These are phyloP conservation scores for Amanita subjunquillea DNA, from an alignment of 768 basidiomycete genomes.

Conservation along the genomic window DNA sequence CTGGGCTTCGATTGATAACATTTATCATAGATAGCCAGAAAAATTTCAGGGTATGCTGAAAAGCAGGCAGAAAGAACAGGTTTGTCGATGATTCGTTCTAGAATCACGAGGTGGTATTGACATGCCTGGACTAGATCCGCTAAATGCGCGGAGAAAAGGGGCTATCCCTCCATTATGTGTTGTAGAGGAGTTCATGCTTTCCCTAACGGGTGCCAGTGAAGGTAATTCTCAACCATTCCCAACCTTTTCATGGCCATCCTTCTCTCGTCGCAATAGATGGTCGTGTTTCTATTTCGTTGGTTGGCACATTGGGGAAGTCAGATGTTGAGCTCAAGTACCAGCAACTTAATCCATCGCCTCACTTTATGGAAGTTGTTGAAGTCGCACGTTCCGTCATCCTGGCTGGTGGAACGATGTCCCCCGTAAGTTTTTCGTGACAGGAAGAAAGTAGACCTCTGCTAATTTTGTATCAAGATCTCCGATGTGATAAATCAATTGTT, in stretches of 20 bases:
- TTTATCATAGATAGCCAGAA: conserved; percentile 46
- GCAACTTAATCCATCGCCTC: conserved; percentile 81
- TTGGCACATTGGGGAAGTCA: conserved; percentile 24
- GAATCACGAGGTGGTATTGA: neutral
- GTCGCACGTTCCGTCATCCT: conserved; percentile 77
- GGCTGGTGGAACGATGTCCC: conserved; percentile 97
- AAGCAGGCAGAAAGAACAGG: conserved; percentile 35
- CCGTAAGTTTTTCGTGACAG: conserved; percentile 38
- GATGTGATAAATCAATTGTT: conserved; percentile 82
- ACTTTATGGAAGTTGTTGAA: conserved; percentile 78
- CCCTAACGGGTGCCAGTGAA: conserved; percentile 70
- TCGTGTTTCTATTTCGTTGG: conserved; percentile 51
- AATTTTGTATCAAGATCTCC: conserved; percentile 52
- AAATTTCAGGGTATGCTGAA: conserved; percentile 81
- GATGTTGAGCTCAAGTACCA: conserved; percentile 78
- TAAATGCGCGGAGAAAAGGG: conserved; percentile 18
- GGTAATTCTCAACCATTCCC: conserved; percentile 27
- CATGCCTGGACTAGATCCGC: neutral
- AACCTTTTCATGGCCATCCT: neutral
- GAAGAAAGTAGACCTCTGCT: neutral
- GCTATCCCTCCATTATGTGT: conserved; percentile 68
- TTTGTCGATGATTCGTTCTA: conserved; percentile 16
- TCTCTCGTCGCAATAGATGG: conserved; percentile 45
- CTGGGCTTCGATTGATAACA: neutral
- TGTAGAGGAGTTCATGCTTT: conserved; percentile 70